phyloP scores from a whole-genome alignment of 2,329 filamentous ascomycete genomes.

The Pseudogymnoascus sp. region DNA sequence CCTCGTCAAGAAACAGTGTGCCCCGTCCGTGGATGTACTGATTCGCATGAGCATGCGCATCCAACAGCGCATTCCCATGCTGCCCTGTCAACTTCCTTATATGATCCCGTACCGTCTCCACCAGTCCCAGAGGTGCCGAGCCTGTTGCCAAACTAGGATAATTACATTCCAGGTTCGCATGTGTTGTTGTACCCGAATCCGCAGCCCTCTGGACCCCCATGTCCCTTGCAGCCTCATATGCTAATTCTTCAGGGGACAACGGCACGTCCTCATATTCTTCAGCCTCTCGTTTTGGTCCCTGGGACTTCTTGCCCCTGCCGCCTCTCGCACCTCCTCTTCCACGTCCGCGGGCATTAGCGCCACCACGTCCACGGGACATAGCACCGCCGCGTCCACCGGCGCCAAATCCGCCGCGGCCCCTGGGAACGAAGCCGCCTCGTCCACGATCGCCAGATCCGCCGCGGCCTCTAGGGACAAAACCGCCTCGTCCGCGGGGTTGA shows the following conservation, averaged over 20 bases:
- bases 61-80: not conserved
- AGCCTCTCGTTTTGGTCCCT: not conserved
- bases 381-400: slow-evolving; percentile 12
- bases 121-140: slow-evolving; percentile 16
- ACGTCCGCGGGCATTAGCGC: slow-evolving; percentile 14
- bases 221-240: slow-evolving; percentile 18
- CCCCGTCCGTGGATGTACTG: slow-evolving; percentile 5
- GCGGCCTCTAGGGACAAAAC: not conserved
- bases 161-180: slow-evolving; percentile 17
- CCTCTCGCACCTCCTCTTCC: slow-evolving; percentile 33
- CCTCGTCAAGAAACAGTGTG: slow-evolving; percentile 8
- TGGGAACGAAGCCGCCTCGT: not conserved
- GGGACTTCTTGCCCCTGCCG: slow-evolving; percentile 36
- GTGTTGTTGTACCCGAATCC: slow-evolving; percentile 19
- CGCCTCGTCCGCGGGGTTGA: not conserved
- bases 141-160: slow-evolving; percentile 21
- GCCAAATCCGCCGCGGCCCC: not conserved
- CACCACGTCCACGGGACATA: slow-evolving; percentile 10
- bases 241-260: slow-evolving; percentile 19
- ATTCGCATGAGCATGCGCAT: not conserved
- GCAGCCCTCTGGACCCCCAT: slow-evolving; percentile 22
- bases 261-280: slow-evolving; percentile 15
- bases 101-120: slow-evolving; percentile 22
- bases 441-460: not conserved
- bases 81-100: slow-evolving; percentile 22